These are phyloP conservation scores for Claviceps paspali DNA, from an alignment of 2,329 filamentous ascomycete genomes.

Conservation along the genomic window DNA sequence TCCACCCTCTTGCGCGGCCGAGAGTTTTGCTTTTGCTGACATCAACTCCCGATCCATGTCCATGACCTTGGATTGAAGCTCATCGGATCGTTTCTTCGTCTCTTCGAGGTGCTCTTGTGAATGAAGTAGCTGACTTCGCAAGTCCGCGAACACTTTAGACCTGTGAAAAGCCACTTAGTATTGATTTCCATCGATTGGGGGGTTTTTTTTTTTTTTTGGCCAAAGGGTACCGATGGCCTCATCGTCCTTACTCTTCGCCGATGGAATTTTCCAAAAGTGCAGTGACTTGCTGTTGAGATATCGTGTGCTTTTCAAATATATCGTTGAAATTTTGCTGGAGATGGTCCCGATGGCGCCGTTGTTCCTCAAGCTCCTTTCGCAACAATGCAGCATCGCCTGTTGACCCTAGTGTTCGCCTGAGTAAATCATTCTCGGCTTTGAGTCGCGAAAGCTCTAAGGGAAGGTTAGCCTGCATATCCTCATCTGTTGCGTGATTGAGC, in stretches of 20 bases:
- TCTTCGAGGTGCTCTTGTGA: constrained; percentile 31
- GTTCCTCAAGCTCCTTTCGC: constrained; percentile 39
- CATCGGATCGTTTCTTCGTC: constrained; percentile 24
- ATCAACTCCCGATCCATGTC: constrained; percentile 42
- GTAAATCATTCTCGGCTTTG: constrained; percentile 44
- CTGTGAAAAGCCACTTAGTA: constrained; percentile 29
- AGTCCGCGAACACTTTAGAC: constrained; percentile 34
- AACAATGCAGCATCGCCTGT: constrained; percentile 39
- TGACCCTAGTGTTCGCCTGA: constrained; percentile 38
- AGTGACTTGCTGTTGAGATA: constrained; percentile 42
- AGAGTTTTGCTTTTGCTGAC: constrained; percentile 35
- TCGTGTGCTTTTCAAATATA: constrained; percentile 41
- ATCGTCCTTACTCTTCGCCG: constrained; percentile 39
- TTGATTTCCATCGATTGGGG: background rate
- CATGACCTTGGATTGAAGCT: constrained; percentile 32
- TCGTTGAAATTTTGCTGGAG: constrained; percentile 41
- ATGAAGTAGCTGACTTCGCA: constrained; percentile 32
- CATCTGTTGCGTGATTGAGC: constrained; percentile 32
- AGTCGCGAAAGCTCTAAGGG: constrained; percentile 41
- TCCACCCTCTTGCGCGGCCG: constrained; percentile 37
- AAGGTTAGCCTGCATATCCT: constrained; percentile 23
- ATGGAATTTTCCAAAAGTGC: constrained; percentile 35
- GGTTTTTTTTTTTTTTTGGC: too few relatives aligned
- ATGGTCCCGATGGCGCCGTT: constrained; percentile 32
- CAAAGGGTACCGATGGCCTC: too few relatives aligned